Evolutionary conservation across 805 yeast genomes (phyloP), one percentile per base, ranked within the genome.

Genomic region (Candida dajiaensis): DNA sequence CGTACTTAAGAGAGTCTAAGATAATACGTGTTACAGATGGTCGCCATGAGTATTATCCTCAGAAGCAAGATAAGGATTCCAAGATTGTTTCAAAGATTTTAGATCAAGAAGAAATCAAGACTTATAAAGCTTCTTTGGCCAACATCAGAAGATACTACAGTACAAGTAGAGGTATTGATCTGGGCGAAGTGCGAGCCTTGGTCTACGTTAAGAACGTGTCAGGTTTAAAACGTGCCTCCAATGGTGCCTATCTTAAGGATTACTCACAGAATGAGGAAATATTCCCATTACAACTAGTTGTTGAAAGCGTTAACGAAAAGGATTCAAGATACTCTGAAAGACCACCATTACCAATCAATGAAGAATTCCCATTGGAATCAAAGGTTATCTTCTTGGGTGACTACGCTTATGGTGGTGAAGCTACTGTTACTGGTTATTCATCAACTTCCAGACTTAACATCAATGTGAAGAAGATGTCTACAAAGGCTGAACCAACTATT

Each of bases 331-430:
- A 70, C 60, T 66, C 68, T 28, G 89, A 88, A 57, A 79, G 81
- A 52, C 79, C 83, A 1, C 88, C 97, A 2, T 59, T 78, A 33
- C 89, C 97, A 7, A 71, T 94, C 48, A 83, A 80, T 8, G 79
- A 86, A 52, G 97, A 92, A 63, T 94, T 76, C 65, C 97, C 97
- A 18, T 45, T 74, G 4, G 83, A 77, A 15, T 74, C 85, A 0
- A 77, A 80, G 43, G 90, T 82, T 23, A 78, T 92, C 9, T 87
- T 87, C 61, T 70, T 94, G 50, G 95, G 97, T 41, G 88, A 83
- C 23, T 80, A 81, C 64, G 95, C 90, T 2, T 94, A 88, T 62
- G 98, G 99, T 45, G 77, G 88, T 6, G 81, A 85, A 39, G 87
- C 89, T 5, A 70, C 70, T 20, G 76, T 86, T 40, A 76, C 75